phyloP scores from a whole-genome alignment of 2,329 filamentous ascomycete genomes.

The Cercospora sp. region DNA sequence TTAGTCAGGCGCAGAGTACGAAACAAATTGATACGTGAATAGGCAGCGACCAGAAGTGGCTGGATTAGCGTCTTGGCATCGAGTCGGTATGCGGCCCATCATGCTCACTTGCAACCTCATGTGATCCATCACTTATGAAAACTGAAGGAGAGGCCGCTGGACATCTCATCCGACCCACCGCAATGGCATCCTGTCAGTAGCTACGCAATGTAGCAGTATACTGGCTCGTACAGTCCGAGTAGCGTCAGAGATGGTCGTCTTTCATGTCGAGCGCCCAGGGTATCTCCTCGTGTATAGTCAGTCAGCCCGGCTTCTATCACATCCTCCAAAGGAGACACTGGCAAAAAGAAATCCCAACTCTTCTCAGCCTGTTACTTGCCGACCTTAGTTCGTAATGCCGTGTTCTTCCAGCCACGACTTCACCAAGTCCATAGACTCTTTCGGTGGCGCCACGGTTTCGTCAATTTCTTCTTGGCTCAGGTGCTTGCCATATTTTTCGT shows the following conservation, averaged over 20 bases:
- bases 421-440: conserved; percentile 54
- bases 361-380: too few relatives aligned
- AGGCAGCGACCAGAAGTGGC: background rate
- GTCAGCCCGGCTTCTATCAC: background rate
- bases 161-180: background rate
- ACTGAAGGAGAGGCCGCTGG: background rate
- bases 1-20: too few relatives aligned
- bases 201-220: background rate
- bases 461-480: conserved; percentile 54
- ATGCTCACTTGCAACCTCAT: background rate
- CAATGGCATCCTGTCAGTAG: background rate
- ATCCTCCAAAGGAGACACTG: background rate
- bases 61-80: background rate
- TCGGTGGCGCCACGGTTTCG: conserved; percentile 54
- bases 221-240: background rate
- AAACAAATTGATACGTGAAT: too few relatives aligned
- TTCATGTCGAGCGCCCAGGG: background rate
- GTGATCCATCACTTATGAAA: background rate
- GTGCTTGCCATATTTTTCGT: conserved; percentile 54
- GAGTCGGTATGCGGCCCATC: background rate
- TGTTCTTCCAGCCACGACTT: conserved; percentile 58
- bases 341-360: background rate
- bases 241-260: background rate
- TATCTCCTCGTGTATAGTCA: background rate
- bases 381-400: conserved; percentile 45